Conservation (phyloP, 2,329 filamentous ascomycete species). For the Fusarium transvaalense region DNA sequence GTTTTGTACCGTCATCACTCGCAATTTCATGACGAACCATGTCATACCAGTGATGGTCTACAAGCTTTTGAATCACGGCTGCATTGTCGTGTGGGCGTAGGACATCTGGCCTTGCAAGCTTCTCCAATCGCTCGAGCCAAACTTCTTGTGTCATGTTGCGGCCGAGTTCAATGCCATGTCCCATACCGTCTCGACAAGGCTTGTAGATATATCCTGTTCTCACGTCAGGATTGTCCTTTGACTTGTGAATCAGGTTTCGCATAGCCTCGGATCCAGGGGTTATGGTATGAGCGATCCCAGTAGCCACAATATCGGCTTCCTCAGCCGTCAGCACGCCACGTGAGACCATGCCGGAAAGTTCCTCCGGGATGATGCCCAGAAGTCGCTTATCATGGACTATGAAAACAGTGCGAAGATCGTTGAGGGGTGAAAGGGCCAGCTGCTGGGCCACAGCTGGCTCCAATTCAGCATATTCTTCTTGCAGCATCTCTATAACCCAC, state of each 20-base stretch:
- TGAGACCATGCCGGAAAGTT: constrained; percentile 19
- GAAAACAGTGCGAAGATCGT: constrained; percentile 32
- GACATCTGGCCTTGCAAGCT: constrained; percentile 10
- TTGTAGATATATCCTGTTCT: constrained; percentile 23
- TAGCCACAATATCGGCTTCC: constrained; percentile 10
- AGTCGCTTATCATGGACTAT: constrained; percentile 35
- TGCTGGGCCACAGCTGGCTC: constrained; percentile 21
- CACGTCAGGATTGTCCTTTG: neutral
- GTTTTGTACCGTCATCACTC: constrained; percentile 6
- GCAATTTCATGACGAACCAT: constrained; percentile 30
- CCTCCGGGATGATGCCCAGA: constrained; percentile 27
- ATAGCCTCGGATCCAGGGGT: constrained; percentile 17
- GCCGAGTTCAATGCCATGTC: constrained; percentile 19
- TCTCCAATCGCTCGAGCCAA: constrained; percentile 14
- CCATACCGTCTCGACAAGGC: constrained; percentile 30
- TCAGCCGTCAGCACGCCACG: constrained; percentile 20
- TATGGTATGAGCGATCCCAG: constrained; percentile 16
- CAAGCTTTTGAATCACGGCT: constrained; percentile 30
- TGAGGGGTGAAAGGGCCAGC: constrained; percentile 17
- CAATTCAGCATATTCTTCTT: constrained; percentile 22
- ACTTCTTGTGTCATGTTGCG: constrained; percentile 19
- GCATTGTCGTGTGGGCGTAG: constrained; percentile 20
- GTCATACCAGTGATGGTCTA: constrained; percentile 31
- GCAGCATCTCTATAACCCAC: constrained; percentile 30
- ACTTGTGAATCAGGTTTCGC: neutral